A percentile compares a stretch with the other conserved stretches of the same genome.
Conservation (phyloP, 208 protist species). For the Leishmania martiniquensis region DNA sequence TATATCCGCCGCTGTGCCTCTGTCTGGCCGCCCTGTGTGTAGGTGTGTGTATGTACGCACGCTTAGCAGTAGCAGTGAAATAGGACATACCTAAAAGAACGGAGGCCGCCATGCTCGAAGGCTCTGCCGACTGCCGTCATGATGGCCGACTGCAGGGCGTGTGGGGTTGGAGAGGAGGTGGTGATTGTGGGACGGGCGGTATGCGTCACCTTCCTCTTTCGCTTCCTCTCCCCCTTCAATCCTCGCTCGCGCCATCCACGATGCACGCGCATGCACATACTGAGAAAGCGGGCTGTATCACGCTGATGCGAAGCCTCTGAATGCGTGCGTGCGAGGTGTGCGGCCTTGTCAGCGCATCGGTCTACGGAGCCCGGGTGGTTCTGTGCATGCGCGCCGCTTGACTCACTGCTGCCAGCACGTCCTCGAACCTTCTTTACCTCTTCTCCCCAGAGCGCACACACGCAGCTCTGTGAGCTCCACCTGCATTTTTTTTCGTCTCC, state of each 20-base stretch:
- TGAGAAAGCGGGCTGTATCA: not conserved
- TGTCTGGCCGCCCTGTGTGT: not conserved
- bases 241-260: not conserved
- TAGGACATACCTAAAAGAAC: not conserved
- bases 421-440: not conserved
- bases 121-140: not conserved
- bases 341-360: not conserved
- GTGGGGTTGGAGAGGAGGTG: not conserved
- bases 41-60: not conserved
- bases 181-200: too few relatives aligned
- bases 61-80: not conserved
- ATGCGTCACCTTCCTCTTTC: not conserved
- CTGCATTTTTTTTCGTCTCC: not conserved
- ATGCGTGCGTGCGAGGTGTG: not conserved
- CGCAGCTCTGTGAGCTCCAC: not conserved
- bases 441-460: not conserved
- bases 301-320: not conserved
- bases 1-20: not conserved
- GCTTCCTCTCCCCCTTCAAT: not conserved
- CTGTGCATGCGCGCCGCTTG: not conserved
- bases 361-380: not conserved
- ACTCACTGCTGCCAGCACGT: not conserved
- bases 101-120: not conserved
- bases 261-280: not conserved
- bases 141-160: too few relatives aligned